phyloP scores from a whole-genome alignment of 257 asterid genomes.

The Anisodus acutangulus region DNA sequence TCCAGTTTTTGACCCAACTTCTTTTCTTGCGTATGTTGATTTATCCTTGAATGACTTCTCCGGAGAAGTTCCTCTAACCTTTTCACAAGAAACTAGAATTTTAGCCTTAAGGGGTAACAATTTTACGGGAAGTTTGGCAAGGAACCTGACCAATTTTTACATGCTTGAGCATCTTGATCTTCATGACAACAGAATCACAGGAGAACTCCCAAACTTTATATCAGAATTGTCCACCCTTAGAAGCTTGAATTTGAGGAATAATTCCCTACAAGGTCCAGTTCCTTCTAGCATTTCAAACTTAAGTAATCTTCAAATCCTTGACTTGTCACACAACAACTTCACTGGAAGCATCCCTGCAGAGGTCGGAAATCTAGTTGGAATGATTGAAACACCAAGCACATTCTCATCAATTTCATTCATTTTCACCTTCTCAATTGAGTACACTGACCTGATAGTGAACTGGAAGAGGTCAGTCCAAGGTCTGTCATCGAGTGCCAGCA shows the following conservation, averaged over 20 bases:
- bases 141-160: background rate
- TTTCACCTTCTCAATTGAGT: too few species aligned
- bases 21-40: conserved; percentile 40
- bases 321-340: background rate
- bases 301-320: too few species aligned
- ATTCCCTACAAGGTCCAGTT: too few species aligned
- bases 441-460: too few species aligned
- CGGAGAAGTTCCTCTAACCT: conserved; percentile 39
- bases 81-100: conserved; percentile 35
- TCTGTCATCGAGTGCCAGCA: too few species aligned
- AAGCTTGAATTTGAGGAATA: conserved; percentile 29
- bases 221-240: conserved; percentile 33
- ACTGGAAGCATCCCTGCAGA: conserved; percentile 39
- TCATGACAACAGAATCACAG: conserved; percentile 36
- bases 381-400: conserved; percentile 35
- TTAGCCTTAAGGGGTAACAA: conserved; percentile 41
- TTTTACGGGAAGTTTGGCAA: conserved; percentile 40
- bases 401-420: background rate
- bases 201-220: conserved; percentile 37
- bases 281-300: too few species aligned
- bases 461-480: too few species aligned
- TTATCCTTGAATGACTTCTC: conserved; percentile 11
- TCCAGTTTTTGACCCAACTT: conserved; percentile 37
- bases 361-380: conserved; percentile 37
- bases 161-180: conserved; percentile 41